Base-by-base conservation (phyloP, 164 flowering plant species). In the Platanus orientalis region DNA sequence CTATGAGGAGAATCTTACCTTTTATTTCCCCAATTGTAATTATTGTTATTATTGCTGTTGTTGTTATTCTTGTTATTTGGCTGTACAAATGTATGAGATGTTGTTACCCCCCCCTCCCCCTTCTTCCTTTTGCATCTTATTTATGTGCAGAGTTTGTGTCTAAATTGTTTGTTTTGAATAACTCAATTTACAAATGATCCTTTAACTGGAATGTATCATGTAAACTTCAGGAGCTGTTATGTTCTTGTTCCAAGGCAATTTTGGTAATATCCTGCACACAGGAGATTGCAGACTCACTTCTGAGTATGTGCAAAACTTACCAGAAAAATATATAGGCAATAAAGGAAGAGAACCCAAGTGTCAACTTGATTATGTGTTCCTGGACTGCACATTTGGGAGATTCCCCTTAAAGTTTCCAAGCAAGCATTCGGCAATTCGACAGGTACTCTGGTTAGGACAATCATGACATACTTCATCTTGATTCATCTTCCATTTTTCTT, bases 261-360 rank as follows among this genome's bases (percentile, higher is more conserved):
- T 88, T 68, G 97, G 97, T 58, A 87, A 79, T 55, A 75, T 91
- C 24, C 77, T 91, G 65, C 97, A 91, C 73, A 91, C 96, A 17
- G 97, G 97, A 71, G 97, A 91, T 69, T 88, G 96, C 67, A 85
- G 97, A 62, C 87, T 91, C 44, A 85, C 85, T 25, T 77, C 76
- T 17, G 93, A 88, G 54, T 89, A 87, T 75, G 70, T 91, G 63
- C 78, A 66, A 47, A 75, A 57, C 45, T 75, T 91, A 51, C 96
- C 96, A 2, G 77, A 83, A 60, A 87, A 83, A 72, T 87, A 85
- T 66, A 26, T 87, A 51, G 79, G 85, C 59, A 80, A 66, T 63
- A 80, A 71, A 75, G 81, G 84, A 48, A 80, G 73, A 64, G 73
- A 77, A 49, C 86, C 87, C 1, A 57, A 45, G 56, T 75, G 78